A percentile compares a stretch with the other conserved stretches of the same genome.
phyloP scores from a whole-genome alignment of 768 basidiomycete species.

The Suillus paluster region DNA sequence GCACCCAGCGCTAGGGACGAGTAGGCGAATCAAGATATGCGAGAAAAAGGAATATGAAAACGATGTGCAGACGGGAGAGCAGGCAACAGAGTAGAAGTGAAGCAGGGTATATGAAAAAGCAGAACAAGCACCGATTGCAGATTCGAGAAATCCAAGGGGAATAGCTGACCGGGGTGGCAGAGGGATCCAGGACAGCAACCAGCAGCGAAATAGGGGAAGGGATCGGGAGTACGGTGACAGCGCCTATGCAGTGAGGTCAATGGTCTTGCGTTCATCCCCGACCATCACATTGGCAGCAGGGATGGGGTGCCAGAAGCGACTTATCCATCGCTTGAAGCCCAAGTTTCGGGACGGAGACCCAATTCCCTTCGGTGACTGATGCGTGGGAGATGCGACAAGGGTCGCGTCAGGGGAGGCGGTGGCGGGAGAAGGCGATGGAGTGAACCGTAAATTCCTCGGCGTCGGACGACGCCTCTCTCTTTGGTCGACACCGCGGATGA shows the following conservation, averaged over 20 bases:
- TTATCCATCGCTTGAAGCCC: slow-evolving; percentile 11
- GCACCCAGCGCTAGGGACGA: background rate
- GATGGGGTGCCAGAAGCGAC: slow-evolving; percentile 11
- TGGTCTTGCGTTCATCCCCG: slow-evolving; percentile 8
- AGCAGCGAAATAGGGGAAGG: background rate
- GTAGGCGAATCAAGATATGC: background rate
- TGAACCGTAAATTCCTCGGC: background rate
- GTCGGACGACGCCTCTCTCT: background rate
- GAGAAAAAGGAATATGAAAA: background rate
- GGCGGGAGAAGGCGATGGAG: background rate
- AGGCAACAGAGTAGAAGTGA: background rate
- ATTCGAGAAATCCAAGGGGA: background rate
- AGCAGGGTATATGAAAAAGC: background rate
- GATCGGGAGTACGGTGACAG: background rate
- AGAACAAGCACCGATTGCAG: background rate
- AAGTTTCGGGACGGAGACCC: background rate
- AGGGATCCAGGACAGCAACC: background rate
- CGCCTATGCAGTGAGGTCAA: slow-evolving; percentile 7
- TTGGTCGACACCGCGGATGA: background rate
- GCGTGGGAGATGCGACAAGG: slow-evolving; percentile 9
- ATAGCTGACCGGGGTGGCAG: no score
- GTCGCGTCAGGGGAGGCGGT: slow-evolving; percentile 1
- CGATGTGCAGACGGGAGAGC: background rate
- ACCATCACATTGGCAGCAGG: slow-evolving; percentile 3
- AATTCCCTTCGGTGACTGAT: background rate